A percentile compares a stretch with the other conserved stretches of the same genome.
Evolutionary conservation across 164 flowering plant genomes (phyloP).

Genomic region (Stephania yunnanensis): DNA sequence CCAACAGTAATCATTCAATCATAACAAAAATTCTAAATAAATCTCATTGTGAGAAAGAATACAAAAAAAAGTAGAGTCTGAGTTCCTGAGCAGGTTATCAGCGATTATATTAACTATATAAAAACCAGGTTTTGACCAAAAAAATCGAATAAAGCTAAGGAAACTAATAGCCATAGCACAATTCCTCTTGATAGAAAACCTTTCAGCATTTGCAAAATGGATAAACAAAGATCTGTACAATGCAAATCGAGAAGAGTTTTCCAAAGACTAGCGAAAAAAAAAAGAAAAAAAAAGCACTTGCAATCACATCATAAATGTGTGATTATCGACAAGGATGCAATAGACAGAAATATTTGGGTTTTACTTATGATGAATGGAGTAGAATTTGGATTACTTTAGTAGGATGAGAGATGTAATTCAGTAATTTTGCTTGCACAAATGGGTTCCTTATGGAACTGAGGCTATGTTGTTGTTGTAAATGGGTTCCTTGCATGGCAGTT

Average conservation of each 20-base stretch:
- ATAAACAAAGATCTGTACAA: background rate
- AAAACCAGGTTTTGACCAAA: too few relatives aligned
- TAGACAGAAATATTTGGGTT: background rate
- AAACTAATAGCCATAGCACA: background rate
- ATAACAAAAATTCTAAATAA: background rate
- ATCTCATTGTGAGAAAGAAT: background rate
- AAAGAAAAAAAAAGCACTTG: background rate
- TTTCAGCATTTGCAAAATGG: background rate
- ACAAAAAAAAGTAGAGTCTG: background rate
- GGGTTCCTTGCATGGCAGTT: too few relatives aligned
- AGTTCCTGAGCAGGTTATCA: background rate
- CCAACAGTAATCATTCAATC: background rate
- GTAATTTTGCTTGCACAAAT: too few relatives aligned
- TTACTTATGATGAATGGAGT: too few relatives aligned
- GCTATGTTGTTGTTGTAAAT: too few relatives aligned
- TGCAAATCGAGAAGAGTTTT: background rate
- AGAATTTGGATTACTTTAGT: too few relatives aligned
- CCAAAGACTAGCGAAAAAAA: background rate
- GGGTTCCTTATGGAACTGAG: too few relatives aligned
- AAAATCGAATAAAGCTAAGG: background rate
- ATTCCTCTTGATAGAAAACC: background rate
- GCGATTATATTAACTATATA: background rate
- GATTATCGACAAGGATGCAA: background rate
- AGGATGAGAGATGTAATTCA: too few relatives aligned
- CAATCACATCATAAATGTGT: conserved; percentile 1